These are phyloP conservation scores for Thielaviopsis ethacetica DNA, from an alignment of 2,329 filamentous ascomycete species.

Conservation along the genomic window DNA sequence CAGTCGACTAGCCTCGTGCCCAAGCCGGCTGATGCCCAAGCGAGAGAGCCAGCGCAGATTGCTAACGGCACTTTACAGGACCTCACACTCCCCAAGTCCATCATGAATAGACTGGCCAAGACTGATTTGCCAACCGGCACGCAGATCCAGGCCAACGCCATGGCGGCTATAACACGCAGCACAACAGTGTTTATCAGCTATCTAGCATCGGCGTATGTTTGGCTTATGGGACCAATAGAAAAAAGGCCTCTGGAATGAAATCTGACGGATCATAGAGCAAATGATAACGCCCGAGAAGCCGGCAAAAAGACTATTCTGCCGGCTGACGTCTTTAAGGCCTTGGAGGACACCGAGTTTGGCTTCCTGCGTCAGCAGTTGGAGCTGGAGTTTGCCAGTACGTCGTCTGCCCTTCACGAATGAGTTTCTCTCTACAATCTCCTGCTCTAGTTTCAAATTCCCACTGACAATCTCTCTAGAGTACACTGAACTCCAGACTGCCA, in stretches of 20 bases:
- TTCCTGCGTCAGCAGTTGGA: slow-evolving; percentile 54
- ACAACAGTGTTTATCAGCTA: slow-evolving; percentile 75
- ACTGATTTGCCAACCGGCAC: slow-evolving; percentile 66
- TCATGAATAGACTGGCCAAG: slow-evolving; percentile 65
- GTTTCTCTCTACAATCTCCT: neutral
- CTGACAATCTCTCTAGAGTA: slow-evolving; percentile 35
- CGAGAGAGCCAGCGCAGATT: neutral
- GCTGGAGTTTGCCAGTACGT: slow-evolving; percentile 58
- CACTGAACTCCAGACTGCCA: slow-evolving; percentile 55
- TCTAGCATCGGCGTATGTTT: slow-evolving; percentile 52
- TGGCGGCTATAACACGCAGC: slow-evolving; percentile 64
- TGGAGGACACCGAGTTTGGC: slow-evolving; percentile 63
- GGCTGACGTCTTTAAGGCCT: slow-evolving; percentile 57
- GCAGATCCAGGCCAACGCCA: slow-evolving; percentile 68
- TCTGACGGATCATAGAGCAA: slow-evolving; percentile 39
- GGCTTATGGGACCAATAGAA: neutral
- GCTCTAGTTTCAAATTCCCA: neutral
- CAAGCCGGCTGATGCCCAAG: neutral
- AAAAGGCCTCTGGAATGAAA: neutral
- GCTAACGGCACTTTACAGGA: slow-evolving; percentile 33
- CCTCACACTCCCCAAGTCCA: slow-evolving; percentile 61
- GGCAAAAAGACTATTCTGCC: slow-evolving; percentile 67
- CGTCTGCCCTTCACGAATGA: neutral
- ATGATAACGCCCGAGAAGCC: slow-evolving; percentile 48
- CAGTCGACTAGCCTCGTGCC: neutral